phyloP scores from a whole-genome alignment of 441 rosid genomes.

The Gossypium gossypioides region DNA sequence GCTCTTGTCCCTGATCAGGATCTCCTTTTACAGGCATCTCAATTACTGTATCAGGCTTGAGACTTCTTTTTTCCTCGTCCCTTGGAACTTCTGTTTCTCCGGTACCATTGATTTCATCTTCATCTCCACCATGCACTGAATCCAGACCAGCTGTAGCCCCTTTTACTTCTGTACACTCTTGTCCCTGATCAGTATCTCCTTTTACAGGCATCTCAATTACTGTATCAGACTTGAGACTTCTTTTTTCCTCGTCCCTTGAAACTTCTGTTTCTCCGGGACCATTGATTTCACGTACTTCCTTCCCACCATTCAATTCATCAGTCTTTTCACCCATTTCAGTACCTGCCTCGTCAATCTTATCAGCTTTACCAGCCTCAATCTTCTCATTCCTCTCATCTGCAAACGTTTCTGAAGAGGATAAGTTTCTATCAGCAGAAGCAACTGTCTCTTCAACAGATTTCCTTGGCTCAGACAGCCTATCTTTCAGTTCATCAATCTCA shows the following conservation, averaged over 20 bases:
- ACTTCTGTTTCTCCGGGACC: slow-evolving; percentile 18
- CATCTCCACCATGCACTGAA: slow-evolving; percentile 16
- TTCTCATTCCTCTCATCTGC: slow-evolving; percentile 25
- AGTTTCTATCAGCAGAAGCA: slow-evolving; percentile 18
- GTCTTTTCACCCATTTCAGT: slow-evolving; percentile 14
- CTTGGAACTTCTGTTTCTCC: slow-evolving; percentile 20
- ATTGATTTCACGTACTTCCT: slow-evolving; percentile 13
- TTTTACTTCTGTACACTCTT: slow-evolving; percentile 12
- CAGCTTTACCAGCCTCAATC: slow-evolving; percentile 11
- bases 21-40: slow-evolving; percentile 10
- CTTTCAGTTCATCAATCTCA: slow-evolving; percentile 14
- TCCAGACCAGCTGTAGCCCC: slow-evolving; percentile 6
- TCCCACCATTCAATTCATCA: slow-evolving; percentile 20
- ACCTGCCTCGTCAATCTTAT: slow-evolving; percentile 41
- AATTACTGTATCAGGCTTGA: neutral
- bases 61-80: slow-evolving; percentile 17
- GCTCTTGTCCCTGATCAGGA: slow-evolving; percentile 12
- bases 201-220: slow-evolving; percentile 5
- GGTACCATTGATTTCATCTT: slow-evolving; percentile 7
- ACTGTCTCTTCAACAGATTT: slow-evolving; percentile 16
- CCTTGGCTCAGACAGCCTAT: slow-evolving; percentile 12
- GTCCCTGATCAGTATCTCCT: slow-evolving; percentile 9
- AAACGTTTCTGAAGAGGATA: slow-evolving; percentile 22
- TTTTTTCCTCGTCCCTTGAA: slow-evolving; percentile 18
- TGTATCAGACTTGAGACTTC: neutral